Evolutionary conservation across 2,329 filamentous ascomycete genomes (phyloP).

Genomic region (Nemania diffusa): DNA sequence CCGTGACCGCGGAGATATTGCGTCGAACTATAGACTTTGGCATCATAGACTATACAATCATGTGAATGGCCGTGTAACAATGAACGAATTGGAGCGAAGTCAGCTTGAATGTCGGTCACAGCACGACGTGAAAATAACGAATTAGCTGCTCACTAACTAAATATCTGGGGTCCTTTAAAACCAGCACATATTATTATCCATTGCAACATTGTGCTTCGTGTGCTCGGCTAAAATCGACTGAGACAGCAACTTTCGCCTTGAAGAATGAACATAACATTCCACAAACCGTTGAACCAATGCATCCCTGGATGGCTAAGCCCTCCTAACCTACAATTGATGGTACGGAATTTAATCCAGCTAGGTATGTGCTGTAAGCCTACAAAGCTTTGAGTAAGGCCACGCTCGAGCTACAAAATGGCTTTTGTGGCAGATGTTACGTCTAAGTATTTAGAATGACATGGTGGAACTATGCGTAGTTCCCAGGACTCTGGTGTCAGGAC

Average conservation of each 20-base stretch:
- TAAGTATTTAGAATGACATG: neutral
- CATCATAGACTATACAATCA: conserved; percentile 1
- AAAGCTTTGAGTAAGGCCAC: neutral
- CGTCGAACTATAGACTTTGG: conserved; percentile 28
- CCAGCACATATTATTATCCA: neutral
- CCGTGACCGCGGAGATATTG: conserved; percentile 18
- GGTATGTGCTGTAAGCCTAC: neutral
- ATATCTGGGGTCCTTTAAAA: neutral
- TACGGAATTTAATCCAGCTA: neutral
- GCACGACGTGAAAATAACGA: neutral
- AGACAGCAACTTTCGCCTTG: conserved; percentile 7
- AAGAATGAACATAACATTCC: neutral
- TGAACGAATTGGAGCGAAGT: conserved; percentile 8
- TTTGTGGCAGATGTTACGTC: neutral
- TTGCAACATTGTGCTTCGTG: neutral
- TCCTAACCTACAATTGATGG: neutral
- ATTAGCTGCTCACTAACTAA: neutral
- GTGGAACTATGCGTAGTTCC: neutral
- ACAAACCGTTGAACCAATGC: neutral
- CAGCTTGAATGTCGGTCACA: neutral
- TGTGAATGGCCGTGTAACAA: neutral
- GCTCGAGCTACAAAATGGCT: conserved; percentile 2
- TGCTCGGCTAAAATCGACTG: neutral
- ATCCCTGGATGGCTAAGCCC: neutral
- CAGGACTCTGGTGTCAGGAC: conserved; percentile 12